Percentiles rank a stretch among this genome's conserved stretches.
phyloP scores from a whole-genome alignment of 805 yeast species.

The Ogataea corticis region DNA sequence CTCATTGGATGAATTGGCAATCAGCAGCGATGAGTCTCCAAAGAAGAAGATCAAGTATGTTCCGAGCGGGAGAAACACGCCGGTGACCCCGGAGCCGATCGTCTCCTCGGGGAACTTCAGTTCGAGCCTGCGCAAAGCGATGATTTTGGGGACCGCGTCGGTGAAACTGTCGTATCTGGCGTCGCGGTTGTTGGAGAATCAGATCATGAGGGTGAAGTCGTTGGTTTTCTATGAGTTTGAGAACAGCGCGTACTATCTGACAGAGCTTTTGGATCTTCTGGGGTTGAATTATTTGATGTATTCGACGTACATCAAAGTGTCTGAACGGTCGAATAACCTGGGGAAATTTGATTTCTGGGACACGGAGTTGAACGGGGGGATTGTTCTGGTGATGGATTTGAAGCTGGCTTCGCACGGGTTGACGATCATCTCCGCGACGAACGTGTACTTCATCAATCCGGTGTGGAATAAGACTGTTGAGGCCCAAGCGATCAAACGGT shows the following conservation, averaged over 20 bases:
- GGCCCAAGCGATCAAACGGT: slow-evolving; percentile 76
- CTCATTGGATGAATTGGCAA: neutral
- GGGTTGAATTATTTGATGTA: slow-evolving; percentile 64
- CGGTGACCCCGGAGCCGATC: slow-evolving; percentile 30
- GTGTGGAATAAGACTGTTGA: slow-evolving; percentile 70
- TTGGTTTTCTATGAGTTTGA: slow-evolving; percentile 71
- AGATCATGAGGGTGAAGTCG: slow-evolving; percentile 47
- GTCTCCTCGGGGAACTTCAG: slow-evolving; percentile 23
- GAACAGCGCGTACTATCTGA: slow-evolving; percentile 66
- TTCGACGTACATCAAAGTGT: slow-evolving; percentile 56
- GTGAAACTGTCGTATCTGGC: slow-evolving; percentile 62
- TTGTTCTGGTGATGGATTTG: slow-evolving; percentile 64
- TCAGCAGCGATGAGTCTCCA: slow-evolving; percentile 14
- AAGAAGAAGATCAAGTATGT: slow-evolving; percentile 20
- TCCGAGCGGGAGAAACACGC: slow-evolving; percentile 18
- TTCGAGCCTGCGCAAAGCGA: slow-evolving; percentile 34
- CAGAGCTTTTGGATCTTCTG: slow-evolving; percentile 61
- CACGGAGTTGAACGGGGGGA: slow-evolving; percentile 46
- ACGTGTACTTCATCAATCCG: slow-evolving; percentile 70
- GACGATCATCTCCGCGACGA: slow-evolving; percentile 65
- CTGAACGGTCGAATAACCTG: slow-evolving; percentile 53
- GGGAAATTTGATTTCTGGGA: slow-evolving; percentile 47
- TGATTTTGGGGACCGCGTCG: slow-evolving; percentile 61
- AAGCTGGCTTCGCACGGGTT: slow-evolving; percentile 69
- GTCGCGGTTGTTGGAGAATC: slow-evolving; percentile 54